Evolutionary conservation across 2,329 filamentous ascomycete species (phyloP), one percentile per base, ranked within the genome.

Genomic region (Bipolaris oryzae): DNA sequence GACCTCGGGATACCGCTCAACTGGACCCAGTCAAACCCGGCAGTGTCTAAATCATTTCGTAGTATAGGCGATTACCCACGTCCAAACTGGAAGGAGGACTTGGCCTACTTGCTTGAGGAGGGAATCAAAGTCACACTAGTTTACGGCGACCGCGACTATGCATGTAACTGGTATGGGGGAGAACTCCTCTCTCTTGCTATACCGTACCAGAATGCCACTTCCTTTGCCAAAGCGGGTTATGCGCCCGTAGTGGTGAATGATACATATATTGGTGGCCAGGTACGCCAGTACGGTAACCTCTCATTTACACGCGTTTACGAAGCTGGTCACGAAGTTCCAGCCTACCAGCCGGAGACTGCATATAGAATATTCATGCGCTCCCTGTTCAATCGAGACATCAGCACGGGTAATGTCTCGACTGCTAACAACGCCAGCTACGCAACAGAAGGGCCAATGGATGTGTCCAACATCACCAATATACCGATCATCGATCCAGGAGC

Each of bases 241-340:
- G 84, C 86, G 0, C 85, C 88, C 13, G 86, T 95, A 60, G 78
- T 87, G 11, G 86, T 90, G 38, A 90, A 91, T 69, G 82, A 81
- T 23, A 81, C 83, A 6, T 89, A 89, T 74, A 85, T 87, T 69
- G 90, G 85, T 49, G 91, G 91, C 18, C 84, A 85, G 53, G 90
- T 91, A 0, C 84, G 90, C 3, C 90, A 95, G 73, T 90, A 86
- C 66, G 90, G 89, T 10, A 93, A 93, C 53, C 71, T 85, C 6
- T 79, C 75, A 33, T 84, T 84, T 67, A 77, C 76, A 5, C 77
- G 81, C 13, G 76, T 84, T 52, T 85, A 82, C 65, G 77, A 84
- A 62, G 77, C 82, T 1, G 82, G 82, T 3, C 83, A 85, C 61
- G 77, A 82, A 50, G 77, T 84, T 1, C 80, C 82, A 0, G 81